Percentiles rank a stretch among this genome's conserved stretches.
Conservation (phyloP, 2,329 filamentous ascomycete species). For the Aspergillus sp. region DNA sequence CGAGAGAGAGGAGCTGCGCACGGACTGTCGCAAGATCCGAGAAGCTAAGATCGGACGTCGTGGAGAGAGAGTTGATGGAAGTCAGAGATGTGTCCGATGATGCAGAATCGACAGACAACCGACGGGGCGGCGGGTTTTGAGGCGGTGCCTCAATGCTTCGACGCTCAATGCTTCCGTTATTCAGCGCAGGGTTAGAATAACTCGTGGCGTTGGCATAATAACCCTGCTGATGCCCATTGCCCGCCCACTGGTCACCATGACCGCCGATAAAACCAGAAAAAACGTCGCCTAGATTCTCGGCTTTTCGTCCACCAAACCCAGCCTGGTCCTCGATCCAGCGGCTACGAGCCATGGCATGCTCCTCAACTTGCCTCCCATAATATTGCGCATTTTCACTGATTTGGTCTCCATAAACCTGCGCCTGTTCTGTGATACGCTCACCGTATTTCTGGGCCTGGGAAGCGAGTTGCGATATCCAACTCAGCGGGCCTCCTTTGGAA, state of each 20-base stretch:
- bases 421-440: constrained; percentile 28
- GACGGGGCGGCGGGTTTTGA: constrained; percentile 12
- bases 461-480: constrained; percentile 27
- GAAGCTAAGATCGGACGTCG: constrained; percentile 26
- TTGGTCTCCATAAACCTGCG: constrained; percentile 24
- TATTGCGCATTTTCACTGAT: constrained; percentile 25
- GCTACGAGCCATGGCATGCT: constrained; percentile 28
- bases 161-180: constrained; percentile 1
- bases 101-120: constrained; percentile 20
- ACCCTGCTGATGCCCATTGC: constrained; percentile 5
- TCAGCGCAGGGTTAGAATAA: background rate
- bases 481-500: constrained; percentile 19
- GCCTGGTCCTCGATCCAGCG: constrained; percentile 32
- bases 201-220: constrained; percentile 8
- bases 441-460: constrained; percentile 32
- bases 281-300: constrained; percentile 7
- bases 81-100: constrained; percentile 27
- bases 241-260: constrained; percentile 9
- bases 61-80: constrained; percentile 29
- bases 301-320: constrained; percentile 18
- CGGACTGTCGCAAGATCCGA: constrained; percentile 28
- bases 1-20: constrained; percentile 24
- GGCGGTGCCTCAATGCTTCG: background rate
- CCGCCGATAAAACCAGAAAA: constrained; percentile 9
- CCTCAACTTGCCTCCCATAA: constrained; percentile 30